phyloP scores from a whole-genome alignment of 179 eudicot genomes.

The Heliamphora pulchella region DNA sequence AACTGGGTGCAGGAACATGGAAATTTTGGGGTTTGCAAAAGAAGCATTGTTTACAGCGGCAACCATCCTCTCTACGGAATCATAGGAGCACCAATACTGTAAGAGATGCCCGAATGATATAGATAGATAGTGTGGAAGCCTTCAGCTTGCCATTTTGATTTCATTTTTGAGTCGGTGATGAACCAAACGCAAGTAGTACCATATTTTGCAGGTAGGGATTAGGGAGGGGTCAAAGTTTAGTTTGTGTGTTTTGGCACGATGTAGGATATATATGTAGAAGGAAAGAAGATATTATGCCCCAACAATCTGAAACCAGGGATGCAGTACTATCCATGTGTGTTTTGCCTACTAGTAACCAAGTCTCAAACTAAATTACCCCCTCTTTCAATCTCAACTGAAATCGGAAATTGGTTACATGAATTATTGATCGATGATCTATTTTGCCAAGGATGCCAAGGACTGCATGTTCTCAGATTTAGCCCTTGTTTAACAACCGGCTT shows the following conservation, averaged over 20 bases:
- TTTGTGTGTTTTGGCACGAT: neutral
- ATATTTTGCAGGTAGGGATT: neutral
- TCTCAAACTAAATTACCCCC: too few relatives aligned
- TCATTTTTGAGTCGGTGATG: neutral
- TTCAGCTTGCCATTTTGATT: neutral
- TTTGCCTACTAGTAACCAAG: too few relatives aligned
- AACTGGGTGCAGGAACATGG: slow-evolving; percentile 45
- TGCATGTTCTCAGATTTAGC: too few relatives aligned
- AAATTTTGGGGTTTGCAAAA: slow-evolving; percentile 51
- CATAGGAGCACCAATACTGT: slow-evolving; percentile 20
- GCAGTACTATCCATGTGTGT: neutral
- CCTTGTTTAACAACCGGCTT: too few relatives aligned
- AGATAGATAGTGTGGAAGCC: too few relatives aligned
- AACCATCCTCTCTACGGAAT: slow-evolving; percentile 45
- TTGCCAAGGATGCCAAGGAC: too few relatives aligned
- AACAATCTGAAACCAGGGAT: neutral
- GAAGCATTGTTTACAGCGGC: slow-evolving; percentile 84
- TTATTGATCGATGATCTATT: too few relatives aligned
- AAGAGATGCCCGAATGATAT: too few relatives aligned
- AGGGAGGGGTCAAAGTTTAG: neutral
- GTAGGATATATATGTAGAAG: neutral
- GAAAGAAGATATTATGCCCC: neutral
- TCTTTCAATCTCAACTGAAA: too few relatives aligned
- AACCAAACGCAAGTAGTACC: neutral
- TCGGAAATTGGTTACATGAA: too few relatives aligned